Percentiles rank a stretch among this genome's conserved stretches.
These are phyloP conservation scores for Camellia granthamiana DNA, from an alignment of 148 eudicot species.

Conservation along the genomic window DNA sequence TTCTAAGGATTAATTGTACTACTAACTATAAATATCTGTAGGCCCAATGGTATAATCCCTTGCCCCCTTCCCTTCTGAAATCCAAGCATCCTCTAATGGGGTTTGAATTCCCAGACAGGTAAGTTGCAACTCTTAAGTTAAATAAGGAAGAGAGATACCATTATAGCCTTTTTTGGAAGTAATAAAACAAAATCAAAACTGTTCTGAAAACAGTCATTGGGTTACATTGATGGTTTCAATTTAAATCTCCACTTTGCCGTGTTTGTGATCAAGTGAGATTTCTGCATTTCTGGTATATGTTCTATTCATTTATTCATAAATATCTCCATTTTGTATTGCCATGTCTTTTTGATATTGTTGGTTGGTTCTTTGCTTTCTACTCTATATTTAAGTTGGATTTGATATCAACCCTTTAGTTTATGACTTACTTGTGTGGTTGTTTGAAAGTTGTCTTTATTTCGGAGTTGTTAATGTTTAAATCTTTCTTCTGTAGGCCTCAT, in stretches of 20 bases:
- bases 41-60: too few species aligned
- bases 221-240: background rate
- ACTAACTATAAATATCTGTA: too few species aligned
- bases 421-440: background rate
- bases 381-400: background rate
- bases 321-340: background rate
- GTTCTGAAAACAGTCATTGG: too few species aligned
- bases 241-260: background rate
- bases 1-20: too few species aligned
- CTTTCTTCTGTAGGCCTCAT: constrained; percentile 18
- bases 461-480: background rate
- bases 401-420: background rate
- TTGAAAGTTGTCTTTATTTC: background rate
- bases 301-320: background rate
- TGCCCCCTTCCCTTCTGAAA: too few species aligned
- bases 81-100: too few species aligned
- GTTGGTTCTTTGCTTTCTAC: background rate
- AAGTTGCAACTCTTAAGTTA: too few species aligned
- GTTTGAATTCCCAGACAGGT: too few species aligned
- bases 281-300: background rate
- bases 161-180: too few species aligned
- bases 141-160: too few species aligned
- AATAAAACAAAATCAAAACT: too few species aligned
- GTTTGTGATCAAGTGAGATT: background rate
- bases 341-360: background rate